Conservation (phyloP, 108 stramenopile species). For the Cyclotella baltica region DNA sequence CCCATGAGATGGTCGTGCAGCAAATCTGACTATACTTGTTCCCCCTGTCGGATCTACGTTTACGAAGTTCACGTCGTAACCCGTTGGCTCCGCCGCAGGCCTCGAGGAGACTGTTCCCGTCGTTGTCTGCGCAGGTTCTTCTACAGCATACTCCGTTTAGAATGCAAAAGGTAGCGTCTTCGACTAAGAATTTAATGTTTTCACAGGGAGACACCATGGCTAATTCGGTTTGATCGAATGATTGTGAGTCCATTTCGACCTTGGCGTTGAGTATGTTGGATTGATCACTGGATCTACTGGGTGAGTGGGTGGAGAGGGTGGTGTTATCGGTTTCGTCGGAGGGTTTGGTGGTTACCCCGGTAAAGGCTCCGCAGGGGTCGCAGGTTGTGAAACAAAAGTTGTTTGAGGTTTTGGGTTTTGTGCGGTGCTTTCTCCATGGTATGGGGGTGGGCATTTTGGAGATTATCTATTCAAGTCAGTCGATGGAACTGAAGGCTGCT, state of each 20-base stretch:
- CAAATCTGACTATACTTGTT: not conserved
- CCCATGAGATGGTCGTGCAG: conserved; percentile 2
- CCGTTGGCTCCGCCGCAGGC: not conserved
- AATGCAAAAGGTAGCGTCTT: not conserved
- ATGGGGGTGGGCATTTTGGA: not conserved
- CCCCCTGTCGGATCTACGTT: not conserved
- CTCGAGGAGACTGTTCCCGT: not conserved
- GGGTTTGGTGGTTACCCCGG: not conserved
- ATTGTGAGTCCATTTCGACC: not conserved
- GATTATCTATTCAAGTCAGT: too few species aligned
- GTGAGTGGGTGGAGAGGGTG: not conserved
- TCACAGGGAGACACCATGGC: not conserved
- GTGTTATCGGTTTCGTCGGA: conserved; percentile 2
- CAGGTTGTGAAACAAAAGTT: not conserved
- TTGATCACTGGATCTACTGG: not conserved
- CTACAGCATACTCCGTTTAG: not conserved
- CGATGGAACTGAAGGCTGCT: too few species aligned
- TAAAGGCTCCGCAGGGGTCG: not conserved
- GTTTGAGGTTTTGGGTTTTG: not conserved
- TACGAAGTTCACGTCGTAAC: not conserved
- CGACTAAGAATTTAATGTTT: not conserved
- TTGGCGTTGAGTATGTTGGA: not conserved
- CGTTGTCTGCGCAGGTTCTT: not conserved
- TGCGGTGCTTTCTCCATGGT: not conserved
- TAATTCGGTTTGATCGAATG: not conserved